phyloP scores from a whole-genome alignment of 352 stramenopile species.

The Phytopythium cucurbitacearum region DNA sequence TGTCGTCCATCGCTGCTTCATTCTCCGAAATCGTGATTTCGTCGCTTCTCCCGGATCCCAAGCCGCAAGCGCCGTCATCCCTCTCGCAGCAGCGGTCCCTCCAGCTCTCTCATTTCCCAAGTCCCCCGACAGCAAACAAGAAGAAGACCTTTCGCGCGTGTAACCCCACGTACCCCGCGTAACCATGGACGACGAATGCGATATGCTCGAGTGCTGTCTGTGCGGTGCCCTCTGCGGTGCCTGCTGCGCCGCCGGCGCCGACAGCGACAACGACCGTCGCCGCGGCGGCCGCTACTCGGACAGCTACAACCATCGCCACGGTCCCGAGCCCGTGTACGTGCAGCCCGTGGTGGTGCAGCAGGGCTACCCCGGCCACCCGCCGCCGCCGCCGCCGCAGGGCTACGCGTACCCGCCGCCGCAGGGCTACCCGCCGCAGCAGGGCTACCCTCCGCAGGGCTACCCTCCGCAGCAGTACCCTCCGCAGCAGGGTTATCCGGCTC shows the following conservation, averaged over 20 bases:
- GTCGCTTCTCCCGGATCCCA: too few relatives aligned
- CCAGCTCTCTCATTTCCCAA: slow-evolving; percentile 17
- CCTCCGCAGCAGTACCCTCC: slow-evolving; percentile 29
- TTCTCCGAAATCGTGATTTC: too few relatives aligned
- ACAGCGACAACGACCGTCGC: slow-evolving; percentile 29
- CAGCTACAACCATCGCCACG: slow-evolving; percentile 27
- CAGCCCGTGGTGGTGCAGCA: slow-evolving; percentile 63
- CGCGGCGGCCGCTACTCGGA: slow-evolving; percentile 28
- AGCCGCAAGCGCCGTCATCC: too few relatives aligned
- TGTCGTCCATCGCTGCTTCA: too few relatives aligned
- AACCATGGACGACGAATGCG: slow-evolving; percentile 64
- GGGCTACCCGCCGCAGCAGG: slow-evolving; percentile 35
- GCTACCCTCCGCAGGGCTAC: slow-evolving; percentile 47
- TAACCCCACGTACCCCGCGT: neutral
- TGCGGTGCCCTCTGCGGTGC: slow-evolving; percentile 70
- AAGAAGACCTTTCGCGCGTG: neutral
- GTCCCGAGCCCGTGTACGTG: slow-evolving; percentile 55
- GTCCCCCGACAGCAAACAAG: slow-evolving; percentile 3
- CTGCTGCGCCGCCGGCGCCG: slow-evolving; percentile 53
- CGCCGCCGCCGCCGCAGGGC: slow-evolving; percentile 22
- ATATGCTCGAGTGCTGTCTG: slow-evolving; percentile 77
- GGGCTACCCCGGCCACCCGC: slow-evolving; percentile 24
- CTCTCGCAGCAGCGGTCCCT: too few relatives aligned
- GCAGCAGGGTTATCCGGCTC: slow-evolving; percentile 21
- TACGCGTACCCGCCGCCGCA: slow-evolving; percentile 22